A percentile compares a stretch with the other conserved stretches of the same genome.
Evolutionary conservation across 495 filamentous ascomycete genomes (phyloP).

Genomic region (Hypoxylon rickii): DNA sequence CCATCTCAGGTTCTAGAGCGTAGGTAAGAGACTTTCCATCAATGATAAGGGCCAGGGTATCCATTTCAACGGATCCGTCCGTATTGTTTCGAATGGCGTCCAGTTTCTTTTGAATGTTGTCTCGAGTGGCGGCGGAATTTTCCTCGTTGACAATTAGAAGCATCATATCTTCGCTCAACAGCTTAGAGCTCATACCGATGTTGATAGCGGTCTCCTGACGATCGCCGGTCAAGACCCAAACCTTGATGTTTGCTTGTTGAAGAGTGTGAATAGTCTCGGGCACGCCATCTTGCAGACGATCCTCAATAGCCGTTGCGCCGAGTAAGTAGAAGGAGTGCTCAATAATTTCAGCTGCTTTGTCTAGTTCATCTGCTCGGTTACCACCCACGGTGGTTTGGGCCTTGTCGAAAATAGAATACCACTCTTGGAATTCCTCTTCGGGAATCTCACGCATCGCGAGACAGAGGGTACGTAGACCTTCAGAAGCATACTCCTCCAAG

Average conservation of each 20-base stretch:
- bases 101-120: constrained; percentile 90
- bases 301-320: constrained; percentile 96
- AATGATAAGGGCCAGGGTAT: constrained; percentile 91
- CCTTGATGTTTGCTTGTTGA: constrained; percentile 95
- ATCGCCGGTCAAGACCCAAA: constrained; percentile 98
- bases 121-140: constrained; percentile 69
- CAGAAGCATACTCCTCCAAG: constrained; percentile 96
- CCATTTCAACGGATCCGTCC: constrained; percentile 73
- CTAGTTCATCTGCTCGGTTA: constrained; percentile 90
- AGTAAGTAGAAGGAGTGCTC: constrained; percentile 90
- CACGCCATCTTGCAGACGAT: constrained; percentile 95
- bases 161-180: constrained; percentile 99
- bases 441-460: constrained; percentile 93
- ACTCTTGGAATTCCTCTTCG: constrained; percentile 88
- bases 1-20: constrained; percentile 90
- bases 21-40: constrained; percentile 95
- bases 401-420: constrained; percentile 85
- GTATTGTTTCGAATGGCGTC: constrained; percentile 81
- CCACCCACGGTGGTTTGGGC: constrained; percentile 90
- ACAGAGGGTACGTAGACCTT: constrained; percentile 94
- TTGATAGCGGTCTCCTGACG: constrained; percentile 99
- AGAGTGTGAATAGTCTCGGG: constrained; percentile 98
- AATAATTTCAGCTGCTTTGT: constrained; percentile 96
- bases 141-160: constrained; percentile 96
- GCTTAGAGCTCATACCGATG: constrained; percentile 99